Evolutionary conservation across 2,329 filamentous ascomycete genomes (phyloP), one percentile per base, ranked within the genome.

Genomic region (Talaromyces marneffei): DNA sequence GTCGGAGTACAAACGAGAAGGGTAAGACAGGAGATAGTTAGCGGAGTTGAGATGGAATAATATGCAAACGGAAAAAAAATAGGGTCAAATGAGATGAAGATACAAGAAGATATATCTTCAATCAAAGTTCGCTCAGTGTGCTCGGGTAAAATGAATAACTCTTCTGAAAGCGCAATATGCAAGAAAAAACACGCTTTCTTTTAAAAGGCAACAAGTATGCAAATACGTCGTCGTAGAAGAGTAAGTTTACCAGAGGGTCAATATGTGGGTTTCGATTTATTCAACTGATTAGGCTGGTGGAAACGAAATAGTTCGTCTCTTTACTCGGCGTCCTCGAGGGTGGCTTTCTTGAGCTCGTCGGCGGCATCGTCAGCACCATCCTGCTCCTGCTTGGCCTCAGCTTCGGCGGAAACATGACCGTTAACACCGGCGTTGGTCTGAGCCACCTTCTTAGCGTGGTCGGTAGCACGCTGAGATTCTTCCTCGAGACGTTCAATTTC

Each of bases 401-500:
- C 78, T 16, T 79, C 78, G n/a, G 83, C 82, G 44, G 78, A 78
- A 23, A 79, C 77, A 37, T 75, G 73, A 61, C 80, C 82, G 66
- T 85, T 85, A 65, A 82, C 77, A 57, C 77, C 78, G 62, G 78
- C 78, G 66, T 82, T 80, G 66, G 78, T 78, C 61, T 77, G 69
- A 1, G 81, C 78, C 20, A 79, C 78, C 73, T 85, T 84, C 74
- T 82, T 82, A 29, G 77, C 77, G 52, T 58, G 48, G 48, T 72
- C 78, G 66, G 74, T 77, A 65, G 76, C 77, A 65, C 77, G 77
- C 65, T 81, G 81, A 64, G 66, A 86, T 74, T 97, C 93, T 60
- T 83, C 79, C 68, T 87, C 85, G 46, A 97, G 85, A 68, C 87
- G 87, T 74, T 92, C 91, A 65, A 99, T 95, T 77, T 97, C 92